Evolutionary conservation across 768 basidiomycete genomes (phyloP).

Genomic region (Megacollybia marginata): DNA sequence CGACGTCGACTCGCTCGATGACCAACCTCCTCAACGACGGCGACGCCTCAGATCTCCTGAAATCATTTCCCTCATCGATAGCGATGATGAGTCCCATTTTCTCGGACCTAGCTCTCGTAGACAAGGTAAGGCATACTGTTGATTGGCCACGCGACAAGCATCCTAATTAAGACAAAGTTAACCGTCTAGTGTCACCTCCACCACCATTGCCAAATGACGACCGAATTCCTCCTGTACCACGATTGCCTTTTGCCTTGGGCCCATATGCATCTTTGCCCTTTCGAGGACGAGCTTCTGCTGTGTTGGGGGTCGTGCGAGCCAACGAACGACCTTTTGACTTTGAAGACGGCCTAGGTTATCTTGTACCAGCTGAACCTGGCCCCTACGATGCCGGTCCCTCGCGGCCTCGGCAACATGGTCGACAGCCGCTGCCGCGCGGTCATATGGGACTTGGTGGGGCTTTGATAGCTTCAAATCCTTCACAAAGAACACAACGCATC

Average conservation of each 20-base stretch:
- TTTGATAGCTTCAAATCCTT: not conserved
- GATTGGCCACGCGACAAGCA: not conserved
- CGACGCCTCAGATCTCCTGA: not conserved
- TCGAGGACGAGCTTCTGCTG: not conserved
- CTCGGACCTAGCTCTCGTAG: not conserved
- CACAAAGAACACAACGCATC: not conserved
- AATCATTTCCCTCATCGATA: not conserved
- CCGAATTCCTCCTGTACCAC: not conserved
- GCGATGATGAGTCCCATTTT: not conserved
- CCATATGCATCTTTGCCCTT: not conserved
- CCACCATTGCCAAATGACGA: not conserved
- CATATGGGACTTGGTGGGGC: not conserved
- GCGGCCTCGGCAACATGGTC: not conserved
- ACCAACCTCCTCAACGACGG: not conserved
- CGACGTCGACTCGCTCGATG: not conserved
- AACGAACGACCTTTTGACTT: not conserved
- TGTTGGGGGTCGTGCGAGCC: not conserved
- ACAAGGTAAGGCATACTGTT: not conserved
- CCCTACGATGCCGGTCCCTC: not conserved
- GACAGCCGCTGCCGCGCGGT: not conserved
- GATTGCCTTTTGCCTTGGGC: constrained; percentile 1
- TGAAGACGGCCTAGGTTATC: not conserved
- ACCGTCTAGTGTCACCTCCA: not conserved
- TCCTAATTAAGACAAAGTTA: not conserved
- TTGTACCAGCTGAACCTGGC: not conserved